Evolutionary conservation across 2,329 filamentous ascomycete genomes (phyloP), one percentile per base, ranked within the genome.

Genomic region (Monosporascus cannonballus): DNA sequence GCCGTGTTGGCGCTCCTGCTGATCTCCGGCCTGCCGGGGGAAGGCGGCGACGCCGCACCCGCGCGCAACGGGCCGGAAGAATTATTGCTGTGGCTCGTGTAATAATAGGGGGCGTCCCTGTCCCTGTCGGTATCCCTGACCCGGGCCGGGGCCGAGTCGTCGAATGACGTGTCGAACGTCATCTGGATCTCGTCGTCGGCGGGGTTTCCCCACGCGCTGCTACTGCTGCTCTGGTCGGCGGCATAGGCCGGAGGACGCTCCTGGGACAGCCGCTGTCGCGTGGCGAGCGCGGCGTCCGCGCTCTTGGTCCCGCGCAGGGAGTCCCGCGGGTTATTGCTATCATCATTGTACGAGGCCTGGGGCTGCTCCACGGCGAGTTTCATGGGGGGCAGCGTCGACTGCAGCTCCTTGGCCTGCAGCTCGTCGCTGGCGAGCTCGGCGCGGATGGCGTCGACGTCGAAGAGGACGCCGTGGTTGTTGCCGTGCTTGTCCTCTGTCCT

Each of bases 391-490:
- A 96, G 74, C 2, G 92, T 96, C 48, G 88, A 91, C 69, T 94
- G 81, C 54, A 96, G 81, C 71, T 97, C 89, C 65, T 84, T 86
- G 58, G 95, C 84, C 67, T 82, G 76, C 47, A 85, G 60, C 51
- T 79, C 50, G 56, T 93, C 87, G 48, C 81, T 83, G 27, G 89
- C 89, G 36, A 99, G 75, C 63, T 95, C 89, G 9, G 90, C 86
- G 48, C 90, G 81, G 59, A 99, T 97, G 14, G 94, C 94, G 63
- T 99, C 94, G 47, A 99, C 84, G 64, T 99, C 94, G 64, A 99
- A 99, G 46, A 99, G 77, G 8, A 97, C 87, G 36, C 81, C 81
- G 42, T 75, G 74, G 61, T 82, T 84, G 53, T 70, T 78, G 5
- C 75, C 74, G 8, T 75, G 71, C 55, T 75, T 76, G 17, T 76